Base-by-base conservation (phyloP, 805 yeast species). In the Metschnikowia lachancei region DNA sequence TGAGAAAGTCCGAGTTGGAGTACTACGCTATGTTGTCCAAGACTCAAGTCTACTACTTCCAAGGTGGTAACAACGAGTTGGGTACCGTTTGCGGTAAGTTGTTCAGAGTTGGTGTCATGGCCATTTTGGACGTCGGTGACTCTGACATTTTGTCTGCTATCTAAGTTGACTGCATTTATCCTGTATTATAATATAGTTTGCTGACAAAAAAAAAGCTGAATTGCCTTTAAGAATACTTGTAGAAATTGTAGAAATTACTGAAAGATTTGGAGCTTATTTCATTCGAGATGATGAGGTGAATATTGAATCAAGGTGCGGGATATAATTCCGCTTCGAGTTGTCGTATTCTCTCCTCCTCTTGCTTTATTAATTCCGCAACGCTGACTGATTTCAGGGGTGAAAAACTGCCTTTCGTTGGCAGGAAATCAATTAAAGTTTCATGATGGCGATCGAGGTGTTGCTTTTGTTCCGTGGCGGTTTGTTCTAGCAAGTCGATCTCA, bases 71-170 rank as follows among this genome's bases (percentile, higher is more conserved):
- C 97, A 92, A 92, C 81, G 98, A 92, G 82, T 88, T 92, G 72
- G 98, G 97, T 83, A 94, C 99, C 67, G 96, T 97, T 66, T 92
- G 97, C 81, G 99, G 99, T 91, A 92, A 88, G 80, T 89, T 94
- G 71, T 94, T 94, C 97, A 89, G 97, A 82, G 98, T 94, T 66
- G 98, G 98, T 82, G 92, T 91, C 70, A 80, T 94, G 69, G 81
- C 97, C 69, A 76, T 94, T 67, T 80, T 92, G 69, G 99, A 94
- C 68, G 97, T 97, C 67, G 99, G 99, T 91, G 99, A 94, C 82
- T 94, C 99, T 68, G 99, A 94, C 79, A 91, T 94, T 80, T 85
- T 94, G 74, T 66, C 90, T 66, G 72, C 88, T 50, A 40, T 70
- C 71, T 77, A 56, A 56, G 37, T 41, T 39, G 35, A 41, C 31